A percentile compares a stretch with the other conserved stretches of the same genome.
These are phyloP conservation scores for Elymus sibiricus DNA, from an alignment of 176 grass and related monocot genomes.

Conservation along the genomic window DNA sequence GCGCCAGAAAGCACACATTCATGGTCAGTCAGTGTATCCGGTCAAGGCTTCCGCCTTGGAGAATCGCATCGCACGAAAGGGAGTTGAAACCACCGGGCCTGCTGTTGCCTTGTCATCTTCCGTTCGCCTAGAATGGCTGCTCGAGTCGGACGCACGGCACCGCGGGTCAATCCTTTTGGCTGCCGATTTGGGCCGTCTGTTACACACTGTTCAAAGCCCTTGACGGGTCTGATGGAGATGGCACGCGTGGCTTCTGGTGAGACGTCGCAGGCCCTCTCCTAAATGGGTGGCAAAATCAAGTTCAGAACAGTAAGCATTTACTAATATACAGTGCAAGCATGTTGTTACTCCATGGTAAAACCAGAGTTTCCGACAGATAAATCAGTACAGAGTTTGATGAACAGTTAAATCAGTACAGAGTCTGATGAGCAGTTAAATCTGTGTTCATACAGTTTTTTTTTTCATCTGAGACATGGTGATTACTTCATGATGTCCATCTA, in stretches of 20 bases:
- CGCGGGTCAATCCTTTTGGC: slow-evolving; percentile 23
- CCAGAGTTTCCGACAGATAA: too few relatives aligned
- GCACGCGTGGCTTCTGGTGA: neutral
- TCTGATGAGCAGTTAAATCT: neutral
- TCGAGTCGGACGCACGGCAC: neutral
- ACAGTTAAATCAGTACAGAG: neutral
- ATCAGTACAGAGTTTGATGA: neutral
- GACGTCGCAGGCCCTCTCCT: neutral
- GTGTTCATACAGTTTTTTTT: neutral
- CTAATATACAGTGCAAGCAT: too few relatives aligned
- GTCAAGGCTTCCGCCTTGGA: slow-evolving; percentile 6
- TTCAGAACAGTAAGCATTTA: neutral
- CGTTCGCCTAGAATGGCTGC: neutral
- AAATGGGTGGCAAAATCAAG: neutral
- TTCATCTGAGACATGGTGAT: neutral
- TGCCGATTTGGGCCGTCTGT: slow-evolving; percentile 8
- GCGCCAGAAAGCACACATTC: neutral
- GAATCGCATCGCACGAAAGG: slow-evolving; percentile 6
- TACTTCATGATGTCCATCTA: neutral
- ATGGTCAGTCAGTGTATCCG: neutral
- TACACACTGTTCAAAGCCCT: slow-evolving; percentile 17
- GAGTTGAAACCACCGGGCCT: slow-evolving; percentile 29
- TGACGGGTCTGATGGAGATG: neutral
- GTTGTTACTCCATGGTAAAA: too few relatives aligned
- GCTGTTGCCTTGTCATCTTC: neutral